Conservation (phyloP, 176 grass and related monocot genomes). For the Zoysia japonica region DNA sequence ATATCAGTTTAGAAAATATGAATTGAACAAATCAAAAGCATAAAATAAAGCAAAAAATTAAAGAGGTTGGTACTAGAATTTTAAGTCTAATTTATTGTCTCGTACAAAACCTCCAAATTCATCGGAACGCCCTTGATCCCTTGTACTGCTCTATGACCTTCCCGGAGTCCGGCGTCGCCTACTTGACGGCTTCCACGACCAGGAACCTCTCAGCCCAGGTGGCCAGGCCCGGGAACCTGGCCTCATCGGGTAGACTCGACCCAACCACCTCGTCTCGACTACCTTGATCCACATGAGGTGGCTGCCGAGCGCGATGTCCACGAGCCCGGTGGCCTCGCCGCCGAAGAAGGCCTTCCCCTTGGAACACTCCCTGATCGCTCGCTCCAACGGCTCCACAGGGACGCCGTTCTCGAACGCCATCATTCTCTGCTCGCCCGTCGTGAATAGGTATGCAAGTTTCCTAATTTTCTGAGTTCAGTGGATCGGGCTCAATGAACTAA, state of each 20-base stretch:
- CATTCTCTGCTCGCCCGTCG: conserved; percentile 44
- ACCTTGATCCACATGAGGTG: conserved; percentile 43
- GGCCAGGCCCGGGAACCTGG: conserved; percentile 36
- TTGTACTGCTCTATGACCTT: conserved; percentile 44
- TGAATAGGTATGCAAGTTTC: background rate
- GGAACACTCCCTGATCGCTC: conserved; percentile 36
- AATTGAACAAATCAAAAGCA: too few relatives aligned
- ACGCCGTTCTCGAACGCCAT: conserved; percentile 33
- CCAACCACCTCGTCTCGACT: conserved; percentile 40
- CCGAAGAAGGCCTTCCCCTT: conserved; percentile 50
- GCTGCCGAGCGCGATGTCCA: conserved; percentile 54
- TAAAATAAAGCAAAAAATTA: too few relatives aligned
- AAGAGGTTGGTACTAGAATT: too few relatives aligned
- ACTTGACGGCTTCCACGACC: conserved; percentile 36
- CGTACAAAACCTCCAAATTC: too few relatives aligned
- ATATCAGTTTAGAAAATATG: too few relatives aligned
- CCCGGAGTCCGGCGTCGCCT: conserved; percentile 26
- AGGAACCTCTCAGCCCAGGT: conserved; percentile 55
- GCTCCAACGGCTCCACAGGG: conserved; percentile 39
- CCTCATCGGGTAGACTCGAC: conserved; percentile 39
- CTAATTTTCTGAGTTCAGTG: too few relatives aligned
- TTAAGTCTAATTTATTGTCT: too few relatives aligned
- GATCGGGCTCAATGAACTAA: too few relatives aligned
- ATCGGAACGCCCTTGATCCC: background rate
- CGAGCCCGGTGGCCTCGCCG: conserved; percentile 29